Percentiles rank a stretch among this genome's conserved stretches.
phyloP scores from a whole-genome alignment of 768 basidiomycete genomes.

The Leccinum sublutescens region DNA sequence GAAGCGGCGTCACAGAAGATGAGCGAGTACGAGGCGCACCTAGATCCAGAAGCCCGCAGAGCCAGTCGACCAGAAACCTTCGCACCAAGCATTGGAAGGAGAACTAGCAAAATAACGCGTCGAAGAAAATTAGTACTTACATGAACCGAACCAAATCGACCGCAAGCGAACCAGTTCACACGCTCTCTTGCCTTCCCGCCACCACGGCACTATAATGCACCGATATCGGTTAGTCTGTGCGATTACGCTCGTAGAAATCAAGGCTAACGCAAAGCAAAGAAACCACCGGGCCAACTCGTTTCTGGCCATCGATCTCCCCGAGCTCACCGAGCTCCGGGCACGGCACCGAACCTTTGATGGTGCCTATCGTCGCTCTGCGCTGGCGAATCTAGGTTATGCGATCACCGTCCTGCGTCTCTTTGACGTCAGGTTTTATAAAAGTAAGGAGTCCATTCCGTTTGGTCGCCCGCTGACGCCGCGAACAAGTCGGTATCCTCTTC shows the following conservation, averaged over 20 bases:
- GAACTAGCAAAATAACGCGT: background rate
- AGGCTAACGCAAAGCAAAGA: conserved; percentile 22
- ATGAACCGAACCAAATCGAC: conserved; percentile 3
- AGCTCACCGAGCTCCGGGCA: conserved; percentile 74
- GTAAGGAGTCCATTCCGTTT: conserved; percentile 39
- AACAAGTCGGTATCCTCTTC: conserved; percentile 58
- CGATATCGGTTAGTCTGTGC: conserved; percentile 26
- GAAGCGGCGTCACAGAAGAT: conserved; percentile 5
- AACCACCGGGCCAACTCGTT: conserved; percentile 53
- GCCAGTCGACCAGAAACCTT: conserved; percentile 23
- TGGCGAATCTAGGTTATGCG: conserved; percentile 71
- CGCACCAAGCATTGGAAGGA: conserved; percentile 20
- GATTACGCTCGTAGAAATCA: background rate
- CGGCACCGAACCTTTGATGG: conserved; percentile 82
- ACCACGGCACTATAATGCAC: conserved; percentile 15
- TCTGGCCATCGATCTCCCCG: conserved; percentile 49
- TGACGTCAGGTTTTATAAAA: conserved; percentile 66
- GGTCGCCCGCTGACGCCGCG: background rate
- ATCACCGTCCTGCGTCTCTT: conserved; percentile 79
- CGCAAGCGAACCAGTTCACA: conserved; percentile 20
- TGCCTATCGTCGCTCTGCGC: conserved; percentile 74
- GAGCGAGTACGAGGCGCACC: conserved; percentile 10
- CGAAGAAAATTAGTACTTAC: conserved; percentile 5
- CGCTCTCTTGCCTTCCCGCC: conserved; percentile 5
- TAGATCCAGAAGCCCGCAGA: conserved; percentile 22